Base-by-base conservation (phyloP, 768 basidiomycete species). In the Phlegmacium glaucopus region DNA sequence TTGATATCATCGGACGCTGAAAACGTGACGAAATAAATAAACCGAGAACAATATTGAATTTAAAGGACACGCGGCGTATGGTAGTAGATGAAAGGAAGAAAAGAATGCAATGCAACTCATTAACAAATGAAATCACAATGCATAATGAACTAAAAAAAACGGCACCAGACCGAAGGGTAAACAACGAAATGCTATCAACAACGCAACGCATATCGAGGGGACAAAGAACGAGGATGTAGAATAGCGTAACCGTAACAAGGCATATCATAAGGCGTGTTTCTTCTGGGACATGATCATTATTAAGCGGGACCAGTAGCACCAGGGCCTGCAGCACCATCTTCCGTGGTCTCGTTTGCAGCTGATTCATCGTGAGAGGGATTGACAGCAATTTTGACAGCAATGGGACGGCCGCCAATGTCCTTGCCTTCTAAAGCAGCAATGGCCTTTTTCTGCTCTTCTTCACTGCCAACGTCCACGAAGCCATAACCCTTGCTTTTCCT, bases 341-440 rank as follows among this genome's bases (percentile, higher is more conserved):
- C 56, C 38, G 57, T 58, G 22, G 62, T 65, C 50, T 59, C 65
- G 29, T 58, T 57, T 47, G 61, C 78, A 29, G 63, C 68, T 34
- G 76, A 79, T 45, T 85, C 83, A 49, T 79, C 78, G 51, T 75
- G 79, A 60, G 79, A 75, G 44, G 86, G 75, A 71, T 95, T 92
- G 68, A 97, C 91, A 44, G 95, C 95, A 55, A 99, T 78, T 77
- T 96, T 97, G 74, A 97, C 90, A 52, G 88, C 89, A 62, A 99
- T 85, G 54, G 78, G 64, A 58, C 95, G 78, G 43, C 91, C 93
- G 39, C 82, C 84, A 47, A 99, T 72, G 52, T 95, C 87, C 67
- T 90, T 91, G 65, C 90, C 93, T 58, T 94, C 78, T 52, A 94
- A 78, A 55, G 82, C 81, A 47, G 82, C 82, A 53, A 99, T 87